Evolutionary conservation across 2,329 filamentous ascomycete genomes (phyloP), one percentile per base, ranked within the genome.

Genomic region (Fusarium tricinctum): DNA sequence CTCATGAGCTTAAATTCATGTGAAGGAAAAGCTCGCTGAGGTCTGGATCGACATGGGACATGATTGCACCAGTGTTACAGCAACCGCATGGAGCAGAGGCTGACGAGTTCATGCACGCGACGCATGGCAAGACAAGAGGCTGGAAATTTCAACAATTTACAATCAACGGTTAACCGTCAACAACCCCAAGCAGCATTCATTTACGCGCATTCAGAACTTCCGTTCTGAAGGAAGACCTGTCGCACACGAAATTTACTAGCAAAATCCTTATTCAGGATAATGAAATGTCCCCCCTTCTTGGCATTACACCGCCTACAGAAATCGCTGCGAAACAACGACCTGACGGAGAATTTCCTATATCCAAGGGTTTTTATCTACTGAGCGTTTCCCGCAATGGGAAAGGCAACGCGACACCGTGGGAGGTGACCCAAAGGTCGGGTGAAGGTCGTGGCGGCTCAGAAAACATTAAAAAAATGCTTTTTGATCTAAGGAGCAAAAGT

Each of bases 381-480:
- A 87, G 83, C 79, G 75, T 78, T 83, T 83, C 83, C 81, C 81
- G 68, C 63, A 53, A 66, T 74, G 80, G 80, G 81, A 83, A 85
- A 84, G 86, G 86, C 86, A 88, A 88, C 86, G 76, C 85, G 79
- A 85, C 86, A 88, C 86, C 85, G 86, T 88, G 77, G 81, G 75
- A 74, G 71, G 56, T 59, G 47, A 63, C 58, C 63, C 26, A 50
- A 15, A 46, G 66, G 53, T 47, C 69, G 80, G 82, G 82, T 88
- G 86, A 85, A 80, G 85, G 86, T 88, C 86, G 86, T 88, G 86
- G 86, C 86, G 81, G 81, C 84, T 87, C 84, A 87, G 81, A 64
- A 64, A 64, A 64, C 60, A 64, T 59, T 64, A 44, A 65, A 49
- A 63, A 63, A 63, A 77, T 82, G 82, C 85, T 88, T 88, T 88